Base-by-base conservation (phyloP, 495 filamentous ascomycete genomes). In the Hypoxylon intermedium region DNA sequence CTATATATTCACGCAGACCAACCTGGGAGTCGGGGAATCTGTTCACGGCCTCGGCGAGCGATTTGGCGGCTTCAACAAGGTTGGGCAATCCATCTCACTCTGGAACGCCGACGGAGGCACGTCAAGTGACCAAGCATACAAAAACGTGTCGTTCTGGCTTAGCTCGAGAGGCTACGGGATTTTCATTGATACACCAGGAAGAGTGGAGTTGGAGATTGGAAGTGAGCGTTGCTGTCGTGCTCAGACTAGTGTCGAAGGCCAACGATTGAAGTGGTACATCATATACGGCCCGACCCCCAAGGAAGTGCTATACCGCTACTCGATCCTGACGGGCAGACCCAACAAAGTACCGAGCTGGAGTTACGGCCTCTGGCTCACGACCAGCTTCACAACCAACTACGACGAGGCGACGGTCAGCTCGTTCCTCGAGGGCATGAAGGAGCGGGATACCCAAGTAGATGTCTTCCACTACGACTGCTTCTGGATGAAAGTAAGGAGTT, bases 61-160 rank as follows among this genome's bases (percentile, higher is more conserved):
- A 12, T 91, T 91, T 56, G 87, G 87, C 0, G 80, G 84, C 1
- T 86, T 89, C 51, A 85, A 85, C 59, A 89, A 88, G 68, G 85
- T 89, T 26, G 87, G 87, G 6, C 86, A 90, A 68, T 77, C 75
- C 3, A 76, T 91, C 2, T 79, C 81, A 47, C 79, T 90, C 15
- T 89, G 87, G 85, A 89, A 90, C 53, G 83, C 84, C 26, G 87
- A 91, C 60, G 87, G 88, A 2, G 87, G 87, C 6, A 90, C 88
- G 13, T 86, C 82, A 0, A 85, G 80, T 13, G 87, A 90, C 45
- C 79, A 89, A 55, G 86, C 86, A 0, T 91, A 91, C 67, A 90
- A 90, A 73, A 90, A 90, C 63, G 77, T 90, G 5, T 82, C 85
- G 1, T 90, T 90, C 70, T 89, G 86, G 69, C 72, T 90, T 28